Percentiles rank a stretch among this genome's conserved stretches.
phyloP scores from a whole-genome alignment of 1,284 basidiomycete species.

The Schizophyllum amplum region DNA sequence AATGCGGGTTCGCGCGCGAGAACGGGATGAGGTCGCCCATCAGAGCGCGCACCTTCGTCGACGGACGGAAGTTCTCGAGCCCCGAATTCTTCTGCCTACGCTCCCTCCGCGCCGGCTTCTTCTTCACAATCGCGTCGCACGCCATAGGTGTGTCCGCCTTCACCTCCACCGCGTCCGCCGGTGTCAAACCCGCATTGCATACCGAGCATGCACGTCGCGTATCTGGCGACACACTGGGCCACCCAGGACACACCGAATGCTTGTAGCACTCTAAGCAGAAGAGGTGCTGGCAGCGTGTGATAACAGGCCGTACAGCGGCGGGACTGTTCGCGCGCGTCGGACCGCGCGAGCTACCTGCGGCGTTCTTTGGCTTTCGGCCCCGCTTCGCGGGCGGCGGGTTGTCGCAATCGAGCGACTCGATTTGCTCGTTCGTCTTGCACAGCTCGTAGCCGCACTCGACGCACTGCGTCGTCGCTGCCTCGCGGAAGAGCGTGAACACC shows the following conservation, averaged over 20 bases:
- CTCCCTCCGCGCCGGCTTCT: slow-evolving; percentile 61
- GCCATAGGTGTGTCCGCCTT: slow-evolving; percentile 18
- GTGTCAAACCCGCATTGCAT: slow-evolving; percentile 60
- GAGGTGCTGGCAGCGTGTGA: slow-evolving; percentile 92
- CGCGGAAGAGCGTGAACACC: slow-evolving; percentile 76
- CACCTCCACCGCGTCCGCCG: slow-evolving; percentile 72
- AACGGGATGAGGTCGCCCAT: slow-evolving; percentile 68
- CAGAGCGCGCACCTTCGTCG: slow-evolving; percentile 81
- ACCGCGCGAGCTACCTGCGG: slow-evolving; percentile 39
- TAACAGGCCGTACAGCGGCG: slow-evolving; percentile 45
- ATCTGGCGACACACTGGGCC: slow-evolving; percentile 63
- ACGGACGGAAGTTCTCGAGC: slow-evolving; percentile 61
- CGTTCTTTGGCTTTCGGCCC: slow-evolving; percentile 50
- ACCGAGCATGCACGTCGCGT: slow-evolving; percentile 59
- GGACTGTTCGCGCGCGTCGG: slow-evolving; percentile 68
- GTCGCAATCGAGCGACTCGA: slow-evolving; percentile 44
- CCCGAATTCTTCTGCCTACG: slow-evolving; percentile 50
- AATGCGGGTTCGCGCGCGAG: slow-evolving; percentile 75
- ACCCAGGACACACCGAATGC: slow-evolving; percentile 64
- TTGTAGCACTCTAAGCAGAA: slow-evolving; percentile 84
- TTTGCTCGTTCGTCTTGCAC: slow-evolving; percentile 35
- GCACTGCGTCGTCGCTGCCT: slow-evolving; percentile 83
- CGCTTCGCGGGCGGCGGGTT: slow-evolving; percentile 46
- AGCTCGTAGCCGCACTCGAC: slow-evolving; percentile 82
- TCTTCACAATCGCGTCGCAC: slow-evolving; percentile 35